Evolutionary conservation across 768 basidiomycete genomes (phyloP), one percentile per base, ranked within the genome.

Genomic region (Psilocybe subaeruginosa): DNA sequence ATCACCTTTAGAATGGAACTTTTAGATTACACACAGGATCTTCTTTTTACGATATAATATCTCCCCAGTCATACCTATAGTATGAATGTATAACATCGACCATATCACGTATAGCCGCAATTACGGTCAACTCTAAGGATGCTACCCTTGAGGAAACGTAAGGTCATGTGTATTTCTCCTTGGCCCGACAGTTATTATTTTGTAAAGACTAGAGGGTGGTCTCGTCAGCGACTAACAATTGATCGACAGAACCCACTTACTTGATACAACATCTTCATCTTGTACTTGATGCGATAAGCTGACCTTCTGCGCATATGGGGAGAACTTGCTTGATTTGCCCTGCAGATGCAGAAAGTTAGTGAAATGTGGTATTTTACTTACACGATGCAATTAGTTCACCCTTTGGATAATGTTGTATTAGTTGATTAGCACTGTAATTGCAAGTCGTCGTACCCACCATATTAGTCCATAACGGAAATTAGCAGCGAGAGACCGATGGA

Each of bases 381-480:
- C 23, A 11, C 23, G 8, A 8, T n/a, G n/a, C 12, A 45, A 55
- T 27, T 29, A n/a, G 52, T 64, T 66, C 47, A 73, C 72, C 72
- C 72, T 73, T 12, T 43, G 56, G 16, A 48, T 61, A 54, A 43
- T 19, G 60, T 51, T 31, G 56, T n/a, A 55, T 3, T 62, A 55
- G 1, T 56, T 41, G 27, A 29, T 17, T 19, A 41, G 11, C 30
- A 56, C 11, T 3, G 56, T 49, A 17, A 39, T 43, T 23, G 23
- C 23, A 23, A 54, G 17, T 23, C 3, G 6, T 46, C 17, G 12
- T 31, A 75, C 88, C 70, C 68, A 92, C 92, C 96, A 99, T 54
- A 99, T 92, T 59, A 98, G 86, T 8, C 88, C 95, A 74, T 97
- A 97, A 63, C 93, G 90, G 82, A 98, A 97, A 70, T 98, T 95